These are phyloP conservation scores for Polytolypa hystricis DNA, from an alignment of 2,329 filamentous ascomycete species.

Conservation along the genomic window DNA sequence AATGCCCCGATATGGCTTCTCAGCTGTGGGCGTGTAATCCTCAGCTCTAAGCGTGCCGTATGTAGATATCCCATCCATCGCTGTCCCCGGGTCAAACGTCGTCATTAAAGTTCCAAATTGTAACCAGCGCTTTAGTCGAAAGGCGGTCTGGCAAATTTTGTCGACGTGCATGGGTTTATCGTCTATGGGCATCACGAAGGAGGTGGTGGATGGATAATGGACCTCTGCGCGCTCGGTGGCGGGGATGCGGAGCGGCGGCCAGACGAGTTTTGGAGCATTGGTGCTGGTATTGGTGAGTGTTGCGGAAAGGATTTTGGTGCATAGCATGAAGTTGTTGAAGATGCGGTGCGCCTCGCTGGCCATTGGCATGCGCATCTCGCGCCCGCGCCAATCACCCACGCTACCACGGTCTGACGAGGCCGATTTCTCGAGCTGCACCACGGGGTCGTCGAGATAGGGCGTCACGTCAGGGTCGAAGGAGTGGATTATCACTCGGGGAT, in stretches of 20 bases:
- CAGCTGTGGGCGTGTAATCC: slow-evolving; percentile 67
- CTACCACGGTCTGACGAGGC: slow-evolving; percentile 9
- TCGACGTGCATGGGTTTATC: slow-evolving; percentile 42
- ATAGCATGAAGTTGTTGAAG: slow-evolving; percentile 58
- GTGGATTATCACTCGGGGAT: slow-evolving; percentile 57
- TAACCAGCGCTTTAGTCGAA: slow-evolving; percentile 67
- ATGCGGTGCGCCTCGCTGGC: slow-evolving; percentile 40
- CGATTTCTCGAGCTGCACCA: slow-evolving; percentile 45
- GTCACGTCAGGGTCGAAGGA: slow-evolving; percentile 59
- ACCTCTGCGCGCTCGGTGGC: slow-evolving; percentile 46
- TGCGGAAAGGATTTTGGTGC: slow-evolving; percentile 43
- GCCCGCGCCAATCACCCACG: slow-evolving; percentile 16
- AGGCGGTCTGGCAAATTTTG: slow-evolving; percentile 58
- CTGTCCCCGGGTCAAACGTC: slow-evolving; percentile 30
- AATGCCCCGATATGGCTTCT: slow-evolving; percentile 79
- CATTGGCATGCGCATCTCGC: slow-evolving; percentile 46
- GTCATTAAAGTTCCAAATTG: slow-evolving; percentile 40
- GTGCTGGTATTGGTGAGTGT: slow-evolving; percentile 14
- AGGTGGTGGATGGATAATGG: slow-evolving; percentile 33
- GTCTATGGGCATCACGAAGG: slow-evolving; percentile 23
- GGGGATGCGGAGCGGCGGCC: slow-evolving; percentile 66
- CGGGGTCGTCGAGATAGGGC: slow-evolving; percentile 63
- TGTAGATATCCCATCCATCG: slow-evolving; percentile 43
- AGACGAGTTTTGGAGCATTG: slow-evolving; percentile 39
- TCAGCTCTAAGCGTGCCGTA: slow-evolving; percentile 63